These are phyloP conservation scores for Petrea volubilis DNA, from an alignment of 257 asterid species.

Conservation along the genomic window DNA sequence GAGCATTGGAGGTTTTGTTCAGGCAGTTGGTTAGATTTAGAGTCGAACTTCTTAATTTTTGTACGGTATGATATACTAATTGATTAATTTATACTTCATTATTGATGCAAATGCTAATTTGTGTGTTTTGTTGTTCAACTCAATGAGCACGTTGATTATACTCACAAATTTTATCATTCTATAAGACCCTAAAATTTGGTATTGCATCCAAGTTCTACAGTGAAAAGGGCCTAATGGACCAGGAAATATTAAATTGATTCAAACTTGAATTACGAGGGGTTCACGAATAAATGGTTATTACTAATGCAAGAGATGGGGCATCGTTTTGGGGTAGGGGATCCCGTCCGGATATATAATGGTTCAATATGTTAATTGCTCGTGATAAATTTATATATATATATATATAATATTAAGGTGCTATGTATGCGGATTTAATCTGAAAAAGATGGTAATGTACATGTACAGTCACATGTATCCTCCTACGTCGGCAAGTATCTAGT, in stretches of 20 bases:
- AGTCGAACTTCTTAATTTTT: constrained; percentile 41
- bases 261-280: no score
- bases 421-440: neutral
- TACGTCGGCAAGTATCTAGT: constrained; percentile 10
- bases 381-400: no score
- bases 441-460: neutral
- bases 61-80: constrained; percentile 1
- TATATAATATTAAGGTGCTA: no score
- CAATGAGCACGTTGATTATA: neutral
- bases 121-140: neutral
- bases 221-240: no score
- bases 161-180: neutral
- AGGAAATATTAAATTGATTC: no score
- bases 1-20: constrained; percentile 32
- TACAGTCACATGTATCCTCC: constrained; percentile 1
- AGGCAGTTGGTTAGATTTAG: constrained; percentile 39
- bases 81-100: neutral
- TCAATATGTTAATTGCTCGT: no score
- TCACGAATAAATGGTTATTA: no score
- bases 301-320: no score
- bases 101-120: neutral
- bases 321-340: no score
- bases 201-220: neutral
- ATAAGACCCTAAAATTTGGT: neutral
- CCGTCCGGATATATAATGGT: no score